A percentile compares a stretch with the other conserved stretches of the same genome.
phyloP scores from a whole-genome alignment of 108 stramenopile genomes.

The Fragilariopsis cylindrus region DNA sequence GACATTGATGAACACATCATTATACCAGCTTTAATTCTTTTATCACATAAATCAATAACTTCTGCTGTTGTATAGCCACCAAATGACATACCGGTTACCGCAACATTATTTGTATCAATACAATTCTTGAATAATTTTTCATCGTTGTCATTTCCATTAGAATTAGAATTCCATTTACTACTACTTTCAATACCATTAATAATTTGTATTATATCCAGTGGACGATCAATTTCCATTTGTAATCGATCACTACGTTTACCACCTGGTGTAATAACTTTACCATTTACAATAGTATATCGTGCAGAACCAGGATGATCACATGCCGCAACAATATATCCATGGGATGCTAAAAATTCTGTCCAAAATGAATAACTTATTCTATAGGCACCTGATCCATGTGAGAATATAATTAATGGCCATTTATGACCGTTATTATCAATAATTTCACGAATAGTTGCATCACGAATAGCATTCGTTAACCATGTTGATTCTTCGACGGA shows the following conservation, averaged over 20 bases:
- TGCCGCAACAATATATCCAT: constrained; percentile 12
- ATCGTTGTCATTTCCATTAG: background rate
- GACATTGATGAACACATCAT: constrained; percentile 2
- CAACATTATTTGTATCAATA: constrained; percentile 1
- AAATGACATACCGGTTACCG: constrained; percentile 15
- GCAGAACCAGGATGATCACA: constrained; percentile 18
- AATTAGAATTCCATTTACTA: background rate
- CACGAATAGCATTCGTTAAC: constrained; percentile 1
- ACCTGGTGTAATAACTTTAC: background rate
- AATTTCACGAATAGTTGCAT: background rate
- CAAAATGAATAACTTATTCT: background rate
- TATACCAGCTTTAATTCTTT: background rate
- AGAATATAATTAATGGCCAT: background rate
- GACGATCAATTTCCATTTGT: background rate
- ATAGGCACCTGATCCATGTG: constrained; percentile 15
- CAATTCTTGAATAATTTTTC: background rate
- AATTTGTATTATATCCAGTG: background rate
- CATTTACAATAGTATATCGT: constrained; percentile 8
- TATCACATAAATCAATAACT: background rate
- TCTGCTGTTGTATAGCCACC: constrained; percentile 6
- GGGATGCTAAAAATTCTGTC: constrained; percentile 11
- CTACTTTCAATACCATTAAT: background rate
- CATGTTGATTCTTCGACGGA: background rate
- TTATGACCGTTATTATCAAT: background rate
- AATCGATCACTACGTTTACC: background rate